Base-by-base conservation (phyloP, 2,329 filamentous ascomycete species). In the Colletotrichum tropicale region DNA sequence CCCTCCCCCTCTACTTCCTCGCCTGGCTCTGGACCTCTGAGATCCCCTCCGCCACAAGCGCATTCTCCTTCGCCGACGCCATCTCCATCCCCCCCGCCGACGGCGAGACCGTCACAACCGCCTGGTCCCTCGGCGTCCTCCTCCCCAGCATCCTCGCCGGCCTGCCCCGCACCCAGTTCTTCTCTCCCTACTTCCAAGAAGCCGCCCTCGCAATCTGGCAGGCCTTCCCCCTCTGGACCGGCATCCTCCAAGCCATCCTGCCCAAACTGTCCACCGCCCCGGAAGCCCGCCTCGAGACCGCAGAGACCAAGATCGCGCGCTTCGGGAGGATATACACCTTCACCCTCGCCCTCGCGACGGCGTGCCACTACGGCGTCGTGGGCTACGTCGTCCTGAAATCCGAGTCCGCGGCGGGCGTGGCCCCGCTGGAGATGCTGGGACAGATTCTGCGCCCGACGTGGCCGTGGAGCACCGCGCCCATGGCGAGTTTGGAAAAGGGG, bases 171-270 rank as follows among this genome's bases (percentile, higher is more conserved):
- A 74, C 79, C 8, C 18, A n/a, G 6, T 5, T 77, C 30, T 66
- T 80, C 56, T 70, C 77, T 2, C 66, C 67, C 21, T 72, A 77
- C 15, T 70, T 64, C 21, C 77, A 78, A 24, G 79, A 80, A 55
- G n/a, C 77, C 30, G 65, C 76, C 3, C 56, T 81, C 12, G 78
- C 77, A 3, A 21, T 78, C 2, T 81, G 80, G 80, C 79, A 80
- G 32, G 52, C 74, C 16, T 80, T 80, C 55, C 80, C 80, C 2
- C 12, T 80, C 12, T 79, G 74, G 62, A 76, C 78, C 10, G 58
- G 67, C 48, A 7, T 76, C 5, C 24, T 52, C 5, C 79, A 80
- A 24, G 34, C 61, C 13, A 6, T 76, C 24, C 64, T 78, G 9
- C 62, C 77, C 8, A 26, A n/a, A 3, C 8, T 76, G 24, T 6